Percentiles rank a stretch among this genome's conserved stretches.
Conservation (phyloP, 768 basidiomycete species). For the Podaxis pistillaris region DNA sequence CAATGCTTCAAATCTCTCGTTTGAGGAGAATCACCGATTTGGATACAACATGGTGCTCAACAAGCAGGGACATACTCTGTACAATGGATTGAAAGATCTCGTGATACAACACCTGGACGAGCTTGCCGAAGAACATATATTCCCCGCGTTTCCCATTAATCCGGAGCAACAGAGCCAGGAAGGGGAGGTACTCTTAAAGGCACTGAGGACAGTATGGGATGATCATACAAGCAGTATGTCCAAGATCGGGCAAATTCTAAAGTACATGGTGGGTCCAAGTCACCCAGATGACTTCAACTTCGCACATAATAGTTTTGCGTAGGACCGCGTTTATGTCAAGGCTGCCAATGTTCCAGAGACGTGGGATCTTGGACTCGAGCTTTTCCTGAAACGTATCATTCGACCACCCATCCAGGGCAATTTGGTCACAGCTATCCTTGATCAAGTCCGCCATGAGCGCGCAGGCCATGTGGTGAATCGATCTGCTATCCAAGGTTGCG, state of each 20-base stretch:
- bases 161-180: constrained; percentile 76
- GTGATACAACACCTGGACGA: constrained; percentile 80
- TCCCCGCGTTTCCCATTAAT: constrained; percentile 75
- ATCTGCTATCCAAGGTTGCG: constrained; percentile 86
- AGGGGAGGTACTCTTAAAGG: constrained; percentile 82
- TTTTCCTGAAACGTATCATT: constrained; percentile 84
- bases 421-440: constrained; percentile 77
- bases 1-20: constrained; percentile 76
- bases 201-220: constrained; percentile 85
- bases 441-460: constrained; percentile 87
- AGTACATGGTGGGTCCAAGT: constrained; percentile 81
- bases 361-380: constrained; percentile 74
- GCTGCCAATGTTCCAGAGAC: constrained; percentile 75
- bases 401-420: constrained; percentile 80
- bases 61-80: constrained; percentile 81
- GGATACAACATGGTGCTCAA: constrained; percentile 93
- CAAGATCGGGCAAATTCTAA: constrained; percentile 85
- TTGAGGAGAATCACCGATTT: constrained; percentile 87
- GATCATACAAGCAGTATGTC: constrained; percentile 89
- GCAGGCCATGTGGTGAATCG: constrained; percentile 89
- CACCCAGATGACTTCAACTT: background rate
- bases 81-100: constrained; percentile 78
- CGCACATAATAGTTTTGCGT: background rate
- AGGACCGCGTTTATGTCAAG: constrained; percentile 92
- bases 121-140: constrained; percentile 72